A percentile compares a stretch with the other conserved stretches of the same genome.
Conservation (phyloP, 768 basidiomycete species). For the Suillus occidentalis region DNA sequence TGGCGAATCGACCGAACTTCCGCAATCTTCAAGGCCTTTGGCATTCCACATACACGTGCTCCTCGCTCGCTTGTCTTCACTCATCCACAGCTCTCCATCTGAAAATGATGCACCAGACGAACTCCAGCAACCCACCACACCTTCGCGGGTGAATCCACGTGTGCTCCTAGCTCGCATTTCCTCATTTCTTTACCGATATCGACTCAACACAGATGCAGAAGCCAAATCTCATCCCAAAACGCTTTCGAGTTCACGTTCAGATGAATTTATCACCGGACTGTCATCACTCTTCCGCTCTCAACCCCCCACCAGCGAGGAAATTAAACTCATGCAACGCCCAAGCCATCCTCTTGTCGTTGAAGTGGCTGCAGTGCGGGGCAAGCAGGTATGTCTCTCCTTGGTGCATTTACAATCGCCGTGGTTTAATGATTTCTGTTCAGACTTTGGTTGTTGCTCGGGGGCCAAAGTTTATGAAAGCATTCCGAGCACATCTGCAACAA, state of each 20-base stretch:
- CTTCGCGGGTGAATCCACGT: background rate
- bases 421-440: background rate
- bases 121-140: no score
- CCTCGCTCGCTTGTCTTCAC: background rate
- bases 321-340: no score
- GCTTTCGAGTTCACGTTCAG: no score
- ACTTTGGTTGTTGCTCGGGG: background rate
- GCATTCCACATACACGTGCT: background rate
- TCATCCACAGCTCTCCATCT: background rate
- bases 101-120: background rate
- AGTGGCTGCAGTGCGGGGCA: no score
- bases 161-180: background rate
- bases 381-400: background rate
- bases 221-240: no score
- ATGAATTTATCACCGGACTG: no score
- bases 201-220: no score
- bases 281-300: no score
- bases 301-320: no score
- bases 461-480: background rate
- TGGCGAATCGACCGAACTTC: background rate
- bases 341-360: no score
- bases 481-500: background rate
- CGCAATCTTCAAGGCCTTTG: background rate
- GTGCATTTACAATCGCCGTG: background rate
- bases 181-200: no score